Percentiles rank a stretch among this genome's conserved stretches.
Conservation (phyloP, 495 filamentous ascomycete genomes). For the Pseudoneurospora amorphoporcata region DNA sequence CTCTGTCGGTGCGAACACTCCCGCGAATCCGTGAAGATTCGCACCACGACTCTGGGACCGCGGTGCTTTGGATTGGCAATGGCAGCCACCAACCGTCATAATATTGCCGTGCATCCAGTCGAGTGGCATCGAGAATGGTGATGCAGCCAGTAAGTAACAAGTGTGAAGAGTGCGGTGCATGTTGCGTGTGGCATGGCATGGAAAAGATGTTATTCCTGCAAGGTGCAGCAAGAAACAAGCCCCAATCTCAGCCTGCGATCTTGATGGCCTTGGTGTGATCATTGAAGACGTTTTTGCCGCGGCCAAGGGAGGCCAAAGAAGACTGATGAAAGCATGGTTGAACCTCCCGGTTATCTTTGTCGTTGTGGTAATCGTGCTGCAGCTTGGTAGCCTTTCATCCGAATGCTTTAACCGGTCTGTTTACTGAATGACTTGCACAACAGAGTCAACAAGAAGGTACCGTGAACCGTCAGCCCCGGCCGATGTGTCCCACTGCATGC, state of each 20-base stretch:
- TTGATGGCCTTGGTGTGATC: neutral
- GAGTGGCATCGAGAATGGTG: neutral
- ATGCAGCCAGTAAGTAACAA: neutral
- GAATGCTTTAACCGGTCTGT: neutral
- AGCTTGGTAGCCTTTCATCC: constrained; percentile 29
- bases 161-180: no score
- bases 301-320: neutral
- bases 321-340: neutral
- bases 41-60: no score
- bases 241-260: no score
- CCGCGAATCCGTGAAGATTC: no score
- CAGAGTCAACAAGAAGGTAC: neutral
- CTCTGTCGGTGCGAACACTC: no score
- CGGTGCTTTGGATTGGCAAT: no score
- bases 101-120: no score
- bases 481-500: neutral
- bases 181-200: no score
- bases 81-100: no score
- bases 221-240: no score
- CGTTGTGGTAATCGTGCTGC: neutral
- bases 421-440: neutral
- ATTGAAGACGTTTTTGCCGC: neutral
- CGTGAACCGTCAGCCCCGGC: no score
- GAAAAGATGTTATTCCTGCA: no score
- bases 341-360: neutral